Base-by-base conservation (phyloP, 208 protist species). In the Porcisia hertigi region DNA sequence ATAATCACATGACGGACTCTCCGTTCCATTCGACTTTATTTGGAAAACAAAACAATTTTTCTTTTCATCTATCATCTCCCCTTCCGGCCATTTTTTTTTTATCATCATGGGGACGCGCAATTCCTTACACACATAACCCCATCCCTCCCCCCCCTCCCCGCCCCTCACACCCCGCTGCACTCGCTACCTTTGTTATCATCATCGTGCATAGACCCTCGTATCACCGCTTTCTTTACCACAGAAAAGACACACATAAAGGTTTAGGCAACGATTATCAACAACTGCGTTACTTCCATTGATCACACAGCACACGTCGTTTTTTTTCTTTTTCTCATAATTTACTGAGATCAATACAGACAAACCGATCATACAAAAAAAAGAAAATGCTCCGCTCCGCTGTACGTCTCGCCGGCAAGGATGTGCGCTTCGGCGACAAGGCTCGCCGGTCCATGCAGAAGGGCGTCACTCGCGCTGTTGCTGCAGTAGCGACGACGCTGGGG, bases 401-500 rank as follows among this genome's bases (percentile, higher is more conserved):
- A 11, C 82, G 84, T 58, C 77, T 88, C 43, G 78, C 80, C 5
- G 93, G 82, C 65, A 99, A 99, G 91, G 98, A 99, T 30, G 95
- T 99, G 66, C 85, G 92, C 75, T 99, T 99, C 72, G 97, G 97
- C 69, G 82, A 88, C 53, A 88, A 99, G 57, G 97, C 97, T 1
- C 93, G 98, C 78, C 79, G 83, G 23, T 77, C 80, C 25, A 98
- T 99, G 94, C 92, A 99, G 53, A 86, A 91, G 59, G 99, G 98
- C 81, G 98, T 99, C 43, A 91, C 99, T 69, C 94, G 98, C 67
- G 91, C 99, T 23, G 97, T 98, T 14, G 96, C 98, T 12, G 98
- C 98, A 30, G 98, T 99, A 11, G 89, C 97, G 57, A 97, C 98
- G 53, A 99, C 99, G 45, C 94, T 99, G 23, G 99, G 99, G 25